Evolutionary conservation across 106 monocot species (phyloP), one percentile per base, ranked within the genome.

Genomic region (Agapanthus africanus): DNA sequence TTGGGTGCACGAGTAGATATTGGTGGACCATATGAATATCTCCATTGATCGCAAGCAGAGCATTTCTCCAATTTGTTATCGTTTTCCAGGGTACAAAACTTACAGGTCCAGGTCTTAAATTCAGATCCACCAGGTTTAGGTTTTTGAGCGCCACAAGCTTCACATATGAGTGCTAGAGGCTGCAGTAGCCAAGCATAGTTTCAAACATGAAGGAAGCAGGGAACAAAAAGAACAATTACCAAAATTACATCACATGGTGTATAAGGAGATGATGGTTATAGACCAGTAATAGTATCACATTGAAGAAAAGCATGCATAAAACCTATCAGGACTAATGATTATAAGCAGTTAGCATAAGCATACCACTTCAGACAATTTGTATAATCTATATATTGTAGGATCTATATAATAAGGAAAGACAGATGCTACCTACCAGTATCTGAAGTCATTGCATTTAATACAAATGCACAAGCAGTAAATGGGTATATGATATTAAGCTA

Each of bases 71-170:
- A 67, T 22, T 93, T 83, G 27, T 4, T 73, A 66, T 65, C 68
- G 26, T 93, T 93, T 47, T 85, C 85, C 54, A 88, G 46, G 25
- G 88, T 93, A 66, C 88, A 88, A 70, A 88, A 86, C 69, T 81
- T 88, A 66, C 93, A 88, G 21, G 79, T 57, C 93, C 88, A 86
- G 34, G 76, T 77, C 37, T 70, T 79, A 23, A 70, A 81, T 40
- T 81, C 86, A 15, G 69, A 51, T 30, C 40, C 57, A 14, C 39
- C 61, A 27, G 64, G 27, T 81, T 66, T 79, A 59, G 81, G 85
- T 49, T 73, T 93, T 59, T 52, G 52, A 23, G 68, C 56, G 32
- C 77, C 81, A 83, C 88, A 93, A 49, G 83, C 93, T 83, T 88
- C 88, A 77, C 88, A 86, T 37, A 83, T 54, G 54, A 60, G 81